Percentiles rank a stretch among this genome's conserved stretches.
Conservation (phyloP, 352 stramenopile genomes). For the Globisporangium nodosum region DNA sequence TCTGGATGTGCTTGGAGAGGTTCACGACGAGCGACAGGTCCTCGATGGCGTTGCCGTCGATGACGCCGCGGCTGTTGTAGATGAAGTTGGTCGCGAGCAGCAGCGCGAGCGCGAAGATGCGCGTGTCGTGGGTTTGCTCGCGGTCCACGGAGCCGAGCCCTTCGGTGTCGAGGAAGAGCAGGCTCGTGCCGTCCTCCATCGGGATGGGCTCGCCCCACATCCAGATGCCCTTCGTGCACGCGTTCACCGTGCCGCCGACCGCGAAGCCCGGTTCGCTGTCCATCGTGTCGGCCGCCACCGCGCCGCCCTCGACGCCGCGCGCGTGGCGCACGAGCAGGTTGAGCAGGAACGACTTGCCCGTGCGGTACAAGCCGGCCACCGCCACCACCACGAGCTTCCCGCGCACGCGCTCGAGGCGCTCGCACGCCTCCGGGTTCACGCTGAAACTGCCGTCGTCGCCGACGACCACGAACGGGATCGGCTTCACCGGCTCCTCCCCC, state of each 20-base stretch:
- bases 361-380: slow-evolving; percentile 85
- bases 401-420: slow-evolving; percentile 63
- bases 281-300: slow-evolving; percentile 11
- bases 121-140: slow-evolving; percentile 85
- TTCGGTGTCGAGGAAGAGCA: slow-evolving; percentile 88
- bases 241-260: slow-evolving; percentile 82
- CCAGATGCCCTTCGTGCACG: slow-evolving; percentile 91
- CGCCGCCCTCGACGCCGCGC: slow-evolving; percentile 25
- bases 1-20: slow-evolving; percentile 88
- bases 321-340: slow-evolving; percentile 76
- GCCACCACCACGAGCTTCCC: slow-evolving; percentile 82
- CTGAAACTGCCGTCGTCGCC: slow-evolving; percentile 73
- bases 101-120: slow-evolving; percentile 87
- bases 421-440: slow-evolving; percentile 69
- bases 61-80: slow-evolving; percentile 89
- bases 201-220: slow-evolving; percentile 83
- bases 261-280: slow-evolving; percentile 45
- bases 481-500: slow-evolving; percentile 33
- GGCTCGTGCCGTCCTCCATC: slow-evolving; percentile 59
- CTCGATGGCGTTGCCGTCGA: slow-evolving; percentile 87
- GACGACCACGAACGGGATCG: slow-evolving; percentile 78
- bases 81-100: slow-evolving; percentile 85
- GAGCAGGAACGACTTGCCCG: slow-evolving; percentile 88
- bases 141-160: slow-evolving; percentile 79
- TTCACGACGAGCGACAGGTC: slow-evolving; percentile 90